Evolutionary conservation across 371 early-diverging fungal genomes (phyloP), one percentile per base, ranked within the genome.

Genomic region (Funneliformis caledonium): DNA sequence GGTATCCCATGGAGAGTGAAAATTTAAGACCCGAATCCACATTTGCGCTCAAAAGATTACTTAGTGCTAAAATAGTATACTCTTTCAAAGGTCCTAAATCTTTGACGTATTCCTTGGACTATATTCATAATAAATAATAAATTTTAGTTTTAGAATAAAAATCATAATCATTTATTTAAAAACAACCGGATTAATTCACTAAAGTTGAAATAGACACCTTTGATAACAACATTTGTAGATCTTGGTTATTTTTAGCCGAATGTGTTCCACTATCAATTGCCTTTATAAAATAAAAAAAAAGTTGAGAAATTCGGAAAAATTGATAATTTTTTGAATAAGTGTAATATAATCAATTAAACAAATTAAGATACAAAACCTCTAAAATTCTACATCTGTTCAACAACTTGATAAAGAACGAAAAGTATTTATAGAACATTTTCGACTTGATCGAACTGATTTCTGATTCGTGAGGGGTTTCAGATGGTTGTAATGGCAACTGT

Each of bases 41-140:
- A 86, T 97, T 97, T 8, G 96, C 94, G n/a, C 95, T 92, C 33
- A 97, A 85, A 81, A 97, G 89, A 83, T 96, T 94, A 42, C 96
- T 95, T 82, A 97, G 87, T 6, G 96, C 95, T 72, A 94, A 87
- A 84, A 97, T 96, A 1, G 97, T 93, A 72, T 92, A 91, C 47
- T 96, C 93, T 83, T 95, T 95, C 50, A 96, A 84, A 8, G 91
- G 92, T 0, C 89, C 91, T 33, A 89, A 85, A 83, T 93, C 91
- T 37, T 90, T 89, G 12, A 89, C 85, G 76, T 83, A 86, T 50
- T 92, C 92, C 81, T 92, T 92, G 47, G 89, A 88, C 84, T 85
- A 83, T 31, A 84, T 65, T 79, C 22, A 72, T 42, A 5, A 72
- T 72, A 22, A 33, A 47, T 70, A 14, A 47, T 43, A 37, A 68